These are phyloP conservation scores for Lodderomyces orthopsilosis DNA, from an alignment of 1,139 yeast genomes.

Conservation along the genomic window DNA sequence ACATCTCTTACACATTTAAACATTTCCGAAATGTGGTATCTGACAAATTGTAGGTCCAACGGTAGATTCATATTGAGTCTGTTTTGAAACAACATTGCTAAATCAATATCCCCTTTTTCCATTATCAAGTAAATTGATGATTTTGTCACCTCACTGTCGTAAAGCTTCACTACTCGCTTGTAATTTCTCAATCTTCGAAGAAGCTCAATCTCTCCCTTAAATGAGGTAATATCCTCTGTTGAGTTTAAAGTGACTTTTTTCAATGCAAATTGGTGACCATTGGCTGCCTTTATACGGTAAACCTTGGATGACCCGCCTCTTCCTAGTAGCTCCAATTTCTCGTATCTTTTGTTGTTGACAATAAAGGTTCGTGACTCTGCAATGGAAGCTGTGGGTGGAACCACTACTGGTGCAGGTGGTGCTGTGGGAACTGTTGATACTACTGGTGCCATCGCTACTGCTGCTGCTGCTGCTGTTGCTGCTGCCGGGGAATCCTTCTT, in stretches of 20 bases:
- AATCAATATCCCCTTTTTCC: slow-evolving; percentile 95
- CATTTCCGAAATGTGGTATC: slow-evolving; percentile 79
- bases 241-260: slow-evolving; percentile 81
- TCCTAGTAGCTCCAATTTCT: slow-evolving; percentile 76
- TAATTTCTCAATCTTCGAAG: slow-evolving; percentile 58
- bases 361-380: slow-evolving; percentile 26
- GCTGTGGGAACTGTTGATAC: neutral
- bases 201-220: slow-evolving; percentile 86
- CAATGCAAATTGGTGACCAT: slow-evolving; percentile 67
- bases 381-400: slow-evolving; percentile 6
- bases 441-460: neutral
- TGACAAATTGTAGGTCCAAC: slow-evolving; percentile 73
- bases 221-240: slow-evolving; percentile 73
- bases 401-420: neutral
- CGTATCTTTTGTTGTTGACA: slow-evolving; percentile 63
- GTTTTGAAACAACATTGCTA: slow-evolving; percentile 75
- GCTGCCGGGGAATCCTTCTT: neutral
- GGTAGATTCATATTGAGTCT: slow-evolving; percentile 44
- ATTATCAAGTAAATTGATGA: slow-evolving; percentile 71
- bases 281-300: slow-evolving; percentile 66
- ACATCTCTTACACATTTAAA: slow-evolving; percentile 83
- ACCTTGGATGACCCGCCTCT: slow-evolving; percentile 95
- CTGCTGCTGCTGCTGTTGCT: neutral
- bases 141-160: slow-evolving; percentile 69
- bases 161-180: slow-evolving; percentile 72